phyloP scores from a whole-genome alignment of 257 asterid genomes.

The Leonotis leonurus region DNA sequence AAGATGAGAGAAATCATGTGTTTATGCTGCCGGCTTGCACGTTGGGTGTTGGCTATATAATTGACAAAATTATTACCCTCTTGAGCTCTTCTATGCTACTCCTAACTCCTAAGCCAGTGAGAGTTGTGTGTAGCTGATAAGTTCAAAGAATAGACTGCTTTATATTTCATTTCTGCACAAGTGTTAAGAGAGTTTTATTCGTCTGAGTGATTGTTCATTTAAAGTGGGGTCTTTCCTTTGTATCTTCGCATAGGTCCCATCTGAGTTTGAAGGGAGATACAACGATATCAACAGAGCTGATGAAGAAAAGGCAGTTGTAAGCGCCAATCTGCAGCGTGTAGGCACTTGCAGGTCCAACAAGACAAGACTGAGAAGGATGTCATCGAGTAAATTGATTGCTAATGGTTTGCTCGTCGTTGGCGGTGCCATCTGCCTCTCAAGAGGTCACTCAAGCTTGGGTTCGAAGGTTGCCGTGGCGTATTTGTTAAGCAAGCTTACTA shows the following conservation, averaged over 20 bases:
- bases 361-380: slow-evolving; percentile 33
- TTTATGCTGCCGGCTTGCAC: not conserved
- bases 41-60: not conserved
- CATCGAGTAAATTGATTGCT: slow-evolving; percentile 45
- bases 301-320: slow-evolving; percentile 26
- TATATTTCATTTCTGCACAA: not conserved
- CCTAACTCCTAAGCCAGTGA: not conserved
- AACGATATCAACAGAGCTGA: slow-evolving; percentile 10
- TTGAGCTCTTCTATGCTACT: slow-evolving; percentile 3
- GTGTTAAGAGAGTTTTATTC: not conserved
- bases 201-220: not conserved
- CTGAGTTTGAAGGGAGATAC: slow-evolving; percentile 39
- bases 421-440: slow-evolving; percentile 66
- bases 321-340: not conserved
- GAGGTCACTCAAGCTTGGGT: slow-evolving; percentile 70
- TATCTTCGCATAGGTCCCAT: slow-evolving; percentile 43
- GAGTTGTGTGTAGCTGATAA: not conserved
- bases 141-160: not conserved
- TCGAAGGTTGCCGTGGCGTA: slow-evolving; percentile 82
- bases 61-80: not conserved
- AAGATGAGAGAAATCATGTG: not conserved
- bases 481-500: slow-evolving; percentile 57
- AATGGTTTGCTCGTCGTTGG: slow-evolving; percentile 63
- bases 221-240: not conserved
- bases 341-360: slow-evolving; percentile 27